A percentile compares a stretch with the other conserved stretches of the same genome.
Evolutionary conservation across 2,329 filamentous ascomycete genomes (phyloP).

Genomic region (Ophiostoma ulmi): DNA sequence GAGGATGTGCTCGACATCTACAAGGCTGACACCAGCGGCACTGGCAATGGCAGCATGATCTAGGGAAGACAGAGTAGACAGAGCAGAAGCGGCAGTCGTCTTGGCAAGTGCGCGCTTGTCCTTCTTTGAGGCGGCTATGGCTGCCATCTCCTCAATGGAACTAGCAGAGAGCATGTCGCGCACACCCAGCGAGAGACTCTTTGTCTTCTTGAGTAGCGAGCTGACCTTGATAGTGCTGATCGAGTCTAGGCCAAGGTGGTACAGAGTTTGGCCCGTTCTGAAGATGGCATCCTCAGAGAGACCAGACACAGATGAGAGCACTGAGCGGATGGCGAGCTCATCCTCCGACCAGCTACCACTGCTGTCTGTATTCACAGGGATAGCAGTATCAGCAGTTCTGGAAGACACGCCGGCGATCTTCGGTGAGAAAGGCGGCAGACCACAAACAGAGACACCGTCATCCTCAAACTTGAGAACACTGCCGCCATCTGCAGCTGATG

Average conservation of each 20-base stretch:
- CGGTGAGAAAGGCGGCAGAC: conserved; percentile 45
- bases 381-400: not conserved
- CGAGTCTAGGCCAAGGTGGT: conserved; percentile 83
- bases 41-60: conserved; percentile 11
- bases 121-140: conserved; percentile 13
- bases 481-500: not conserved
- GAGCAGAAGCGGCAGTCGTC: not conserved
- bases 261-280: conserved; percentile 58
- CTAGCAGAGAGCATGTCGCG: conserved; percentile 64
- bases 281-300: conserved; percentile 53
- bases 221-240: conserved; percentile 85
- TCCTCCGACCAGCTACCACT: conserved; percentile 34
- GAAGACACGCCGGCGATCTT: not conserved
- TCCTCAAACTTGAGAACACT: conserved; percentile 49
- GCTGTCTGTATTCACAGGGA: not conserved
- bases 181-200: conserved; percentile 58
- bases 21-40: conserved; percentile 37
- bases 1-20: conserved; percentile 52
- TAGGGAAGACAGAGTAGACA: not conserved
- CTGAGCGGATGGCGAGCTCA: conserved; percentile 41
- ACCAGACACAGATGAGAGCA: conserved; percentile 56
- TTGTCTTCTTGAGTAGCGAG: conserved; percentile 57
- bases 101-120: not conserved
- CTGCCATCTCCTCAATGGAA: conserved; percentile 61
- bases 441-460: conserved; percentile 58